These are phyloP conservation scores for Chlamydomonas eustigma DNA, from an alignment of 139 green algal genomes.

Conservation along the genomic window DNA sequence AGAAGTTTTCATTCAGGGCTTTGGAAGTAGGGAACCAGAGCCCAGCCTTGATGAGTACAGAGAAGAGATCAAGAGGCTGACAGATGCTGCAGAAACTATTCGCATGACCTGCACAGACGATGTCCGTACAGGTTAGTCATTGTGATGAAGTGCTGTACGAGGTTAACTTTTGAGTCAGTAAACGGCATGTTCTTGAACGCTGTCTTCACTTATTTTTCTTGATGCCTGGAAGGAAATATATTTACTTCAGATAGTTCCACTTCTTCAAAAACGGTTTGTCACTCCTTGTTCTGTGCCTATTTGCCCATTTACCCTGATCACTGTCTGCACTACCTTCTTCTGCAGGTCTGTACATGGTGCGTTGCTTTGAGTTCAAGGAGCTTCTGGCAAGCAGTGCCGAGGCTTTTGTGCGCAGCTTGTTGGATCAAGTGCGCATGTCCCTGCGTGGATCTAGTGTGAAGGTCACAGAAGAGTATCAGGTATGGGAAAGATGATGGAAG, in stretches of 20 bases:
- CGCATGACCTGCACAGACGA: conserved; percentile 41
- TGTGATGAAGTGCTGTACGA: background rate
- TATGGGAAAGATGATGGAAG: background rate
- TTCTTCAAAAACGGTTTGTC: too few relatives aligned
- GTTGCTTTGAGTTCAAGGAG: conserved; percentile 53
- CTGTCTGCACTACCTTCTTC: too few relatives aligned
- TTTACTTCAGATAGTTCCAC: too few relatives aligned
- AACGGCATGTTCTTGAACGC: too few relatives aligned
- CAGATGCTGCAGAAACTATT: conserved; percentile 34
- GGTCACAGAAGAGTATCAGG: conserved; percentile 58
- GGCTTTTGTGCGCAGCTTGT: conserved; percentile 40
- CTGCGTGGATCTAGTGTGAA: conserved; percentile 40
- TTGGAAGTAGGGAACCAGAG: conserved; percentile 19
- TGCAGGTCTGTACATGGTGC: conserved; percentile 58
- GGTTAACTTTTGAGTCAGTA: too few relatives aligned
- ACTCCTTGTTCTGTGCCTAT: too few relatives aligned
- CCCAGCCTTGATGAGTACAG: conserved; percentile 41
- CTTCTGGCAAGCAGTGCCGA: conserved; percentile 47
- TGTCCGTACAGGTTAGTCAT: conserved; percentile 46
- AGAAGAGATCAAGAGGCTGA: conserved; percentile 50
- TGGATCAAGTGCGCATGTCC: conserved; percentile 44
- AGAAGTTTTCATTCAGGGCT: conserved; percentile 16
- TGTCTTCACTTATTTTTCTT: too few relatives aligned
- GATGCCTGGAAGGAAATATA: too few relatives aligned
- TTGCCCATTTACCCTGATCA: too few relatives aligned